phyloP scores from a whole-genome alignment of 179 eudicot species.

The Patellifolia procumbens region DNA sequence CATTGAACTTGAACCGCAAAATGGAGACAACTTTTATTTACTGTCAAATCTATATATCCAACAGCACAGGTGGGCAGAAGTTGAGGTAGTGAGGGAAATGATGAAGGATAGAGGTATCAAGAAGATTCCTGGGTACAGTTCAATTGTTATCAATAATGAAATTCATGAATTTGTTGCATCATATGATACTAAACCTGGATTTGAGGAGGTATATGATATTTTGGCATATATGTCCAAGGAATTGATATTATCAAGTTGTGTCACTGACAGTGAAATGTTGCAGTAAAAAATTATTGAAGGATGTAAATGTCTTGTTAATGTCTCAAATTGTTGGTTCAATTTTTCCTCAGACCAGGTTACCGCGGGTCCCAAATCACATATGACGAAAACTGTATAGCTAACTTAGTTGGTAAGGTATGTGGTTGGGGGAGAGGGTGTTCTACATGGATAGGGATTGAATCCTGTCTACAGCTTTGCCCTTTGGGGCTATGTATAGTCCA shows the following conservation, averaged over 20 bases:
- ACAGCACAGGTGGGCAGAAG: slow-evolving; percentile 37
- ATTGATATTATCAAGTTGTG: slow-evolving; percentile 11
- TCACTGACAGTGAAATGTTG: slow-evolving; percentile 19
- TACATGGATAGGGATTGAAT: too few relatives aligned
- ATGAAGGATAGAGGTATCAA: slow-evolving; percentile 36
- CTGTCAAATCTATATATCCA: slow-evolving; percentile 29
- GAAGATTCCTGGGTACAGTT: slow-evolving; percentile 42
- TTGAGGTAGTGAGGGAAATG: slow-evolving; percentile 27
- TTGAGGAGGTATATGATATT: slow-evolving; percentile 27
- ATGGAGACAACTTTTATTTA: slow-evolving; percentile 40
- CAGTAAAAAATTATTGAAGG: slow-evolving; percentile 9
- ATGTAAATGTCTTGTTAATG: background rate
- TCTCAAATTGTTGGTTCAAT: too few relatives aligned
- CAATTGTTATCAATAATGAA: slow-evolving; percentile 34
- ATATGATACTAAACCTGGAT: slow-evolving; percentile 27
- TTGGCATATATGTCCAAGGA: slow-evolving; percentile 29
- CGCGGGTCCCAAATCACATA: too few relatives aligned
- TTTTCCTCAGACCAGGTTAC: too few relatives aligned
- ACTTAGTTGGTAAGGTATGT: too few relatives aligned
- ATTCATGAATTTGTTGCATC: slow-evolving; percentile 37
- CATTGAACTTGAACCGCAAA: slow-evolving; percentile 34
- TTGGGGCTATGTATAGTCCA: background rate
- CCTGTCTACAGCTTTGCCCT: background rate
- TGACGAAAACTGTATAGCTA: too few relatives aligned
- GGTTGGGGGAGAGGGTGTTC: too few relatives aligned